A percentile compares a stretch with the other conserved stretches of the same genome.
These are phyloP conservation scores for Daphne laureola DNA, from an alignment of 441 rosid species.

Conservation along the genomic window DNA sequence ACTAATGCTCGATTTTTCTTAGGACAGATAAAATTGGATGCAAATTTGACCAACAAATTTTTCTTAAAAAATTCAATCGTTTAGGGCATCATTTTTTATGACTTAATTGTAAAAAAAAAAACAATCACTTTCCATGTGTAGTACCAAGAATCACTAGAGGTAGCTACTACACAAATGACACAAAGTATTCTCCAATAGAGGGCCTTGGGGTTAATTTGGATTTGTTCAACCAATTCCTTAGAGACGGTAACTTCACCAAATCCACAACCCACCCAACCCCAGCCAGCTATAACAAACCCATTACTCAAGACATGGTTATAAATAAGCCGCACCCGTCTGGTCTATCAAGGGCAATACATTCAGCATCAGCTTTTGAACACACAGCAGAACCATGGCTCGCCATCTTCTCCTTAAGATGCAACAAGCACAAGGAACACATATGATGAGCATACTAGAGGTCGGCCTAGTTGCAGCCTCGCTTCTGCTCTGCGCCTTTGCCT, in stretches of 20 bases:
- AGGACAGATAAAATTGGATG: too few species aligned
- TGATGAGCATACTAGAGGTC: slow-evolving; percentile 22
- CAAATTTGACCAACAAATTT: too few species aligned
- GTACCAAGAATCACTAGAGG: too few species aligned
- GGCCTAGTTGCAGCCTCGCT: slow-evolving; percentile 35
- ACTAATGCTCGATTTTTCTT: too few species aligned
- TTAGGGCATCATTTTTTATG: too few species aligned
- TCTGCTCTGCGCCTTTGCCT: slow-evolving; percentile 40
- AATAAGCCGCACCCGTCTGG: slow-evolving; percentile 6
- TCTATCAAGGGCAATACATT: slow-evolving; percentile 1
- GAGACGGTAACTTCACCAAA: slow-evolving; percentile 23
- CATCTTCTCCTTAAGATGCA: slow-evolving; percentile 17
- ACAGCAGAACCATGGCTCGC: slow-evolving; percentile 37
- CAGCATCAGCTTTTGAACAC: neutral
- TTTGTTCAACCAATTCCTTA: too few species aligned
- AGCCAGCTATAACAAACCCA: slow-evolving; percentile 38
- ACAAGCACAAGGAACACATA: slow-evolving; percentile 16
- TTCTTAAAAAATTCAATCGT: too few species aligned
- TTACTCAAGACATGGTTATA: slow-evolving; percentile 12
- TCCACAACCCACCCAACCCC: slow-evolving; percentile 32
- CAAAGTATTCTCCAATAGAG: too few species aligned
- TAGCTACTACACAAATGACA: too few species aligned
- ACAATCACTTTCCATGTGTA: too few species aligned
- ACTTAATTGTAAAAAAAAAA: too few species aligned
- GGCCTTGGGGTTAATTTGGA: too few species aligned